Percentiles rank a stretch among this genome's conserved stretches.
Evolutionary conservation across 352 stramenopile species (phyloP).

Genomic region (Globisporangium iwayamae): DNA sequence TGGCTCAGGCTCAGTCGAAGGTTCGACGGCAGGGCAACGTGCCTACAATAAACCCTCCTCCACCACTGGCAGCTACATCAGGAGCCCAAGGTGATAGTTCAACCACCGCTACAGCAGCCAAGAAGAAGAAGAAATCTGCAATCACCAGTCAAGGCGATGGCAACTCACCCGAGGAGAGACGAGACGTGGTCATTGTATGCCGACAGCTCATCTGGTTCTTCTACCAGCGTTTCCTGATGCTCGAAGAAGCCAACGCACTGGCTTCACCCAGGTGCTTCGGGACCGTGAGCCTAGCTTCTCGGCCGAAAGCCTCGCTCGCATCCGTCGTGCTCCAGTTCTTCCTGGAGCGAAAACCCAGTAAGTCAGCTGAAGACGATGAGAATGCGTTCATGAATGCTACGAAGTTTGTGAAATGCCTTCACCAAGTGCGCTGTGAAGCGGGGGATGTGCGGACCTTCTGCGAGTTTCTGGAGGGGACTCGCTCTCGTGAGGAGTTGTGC

Average conservation of each 20-base stretch:
- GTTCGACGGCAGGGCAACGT: slow-evolving; percentile 32
- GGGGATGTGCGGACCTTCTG: slow-evolving; percentile 53
- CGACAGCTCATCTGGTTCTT: slow-evolving; percentile 48
- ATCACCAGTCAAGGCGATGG: background rate
- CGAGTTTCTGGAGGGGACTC: slow-evolving; percentile 42
- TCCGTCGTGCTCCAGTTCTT: slow-evolving; percentile 52
- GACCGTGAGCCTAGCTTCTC: background rate
- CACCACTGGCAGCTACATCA: background rate
- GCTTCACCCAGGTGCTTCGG: slow-evolving; percentile 5
- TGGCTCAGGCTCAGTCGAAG: slow-evolving; percentile 29
- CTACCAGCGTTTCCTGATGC: slow-evolving; percentile 59
- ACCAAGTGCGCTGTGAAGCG: slow-evolving; percentile 20
- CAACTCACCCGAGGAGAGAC: slow-evolving; percentile 5
- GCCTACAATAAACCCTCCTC: slow-evolving; percentile 24
- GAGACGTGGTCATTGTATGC: slow-evolving; percentile 16
- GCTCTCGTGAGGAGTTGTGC: slow-evolving; percentile 36
- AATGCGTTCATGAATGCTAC: slow-evolving; percentile 29
- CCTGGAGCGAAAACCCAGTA: slow-evolving; percentile 32
- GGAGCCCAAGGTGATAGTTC: background rate
- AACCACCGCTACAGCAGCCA: background rate
- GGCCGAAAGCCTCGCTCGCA: slow-evolving; percentile 18
- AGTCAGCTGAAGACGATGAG: slow-evolving; percentile 15
- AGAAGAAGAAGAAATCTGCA: slow-evolving; percentile 9
- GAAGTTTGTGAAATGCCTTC: slow-evolving; percentile 37
- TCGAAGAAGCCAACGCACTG: slow-evolving; percentile 34